Evolutionary conservation across 352 stramenopile genomes (phyloP).

Genomic region (Phytopythium litorale): DNA sequence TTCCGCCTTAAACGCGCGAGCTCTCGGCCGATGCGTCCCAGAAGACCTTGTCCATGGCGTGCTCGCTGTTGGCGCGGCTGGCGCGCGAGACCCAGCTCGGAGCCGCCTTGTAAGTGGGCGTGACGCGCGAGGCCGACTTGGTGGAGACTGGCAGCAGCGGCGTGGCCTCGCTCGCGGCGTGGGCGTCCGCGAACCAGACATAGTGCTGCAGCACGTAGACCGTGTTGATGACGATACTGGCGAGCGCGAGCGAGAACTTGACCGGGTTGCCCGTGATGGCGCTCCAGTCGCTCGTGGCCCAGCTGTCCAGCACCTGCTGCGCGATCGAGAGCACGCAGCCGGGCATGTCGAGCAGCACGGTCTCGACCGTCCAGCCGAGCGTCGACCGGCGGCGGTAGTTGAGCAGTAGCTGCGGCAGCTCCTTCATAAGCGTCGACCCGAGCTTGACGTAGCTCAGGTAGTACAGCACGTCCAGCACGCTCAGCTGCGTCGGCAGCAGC

Average conservation of each 20-base stretch:
- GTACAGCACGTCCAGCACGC: conserved; percentile 89
- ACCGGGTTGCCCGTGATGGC: conserved; percentile 92
- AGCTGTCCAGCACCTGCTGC: conserved; percentile 90
- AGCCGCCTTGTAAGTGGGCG: neutral
- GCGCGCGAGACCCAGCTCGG: neutral
- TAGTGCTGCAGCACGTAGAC: conserved; percentile 95
- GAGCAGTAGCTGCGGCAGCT: conserved; percentile 90
- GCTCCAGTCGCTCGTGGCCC: conserved; percentile 82
- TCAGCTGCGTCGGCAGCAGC: conserved; percentile 41
- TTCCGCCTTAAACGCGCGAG: neutral
- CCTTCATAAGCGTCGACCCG: conserved; percentile 90
- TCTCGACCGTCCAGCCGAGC: conserved; percentile 92
- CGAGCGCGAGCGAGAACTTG: conserved; percentile 90
- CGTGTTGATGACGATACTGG: conserved; percentile 93
- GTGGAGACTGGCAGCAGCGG: conserved; percentile 22
- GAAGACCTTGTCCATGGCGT: conserved; percentile 1
- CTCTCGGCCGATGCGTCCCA: neutral
- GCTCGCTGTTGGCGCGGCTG: neutral
- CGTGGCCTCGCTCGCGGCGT: conserved; percentile 8
- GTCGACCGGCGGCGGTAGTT: conserved; percentile 92
- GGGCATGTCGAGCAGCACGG: conserved; percentile 93
- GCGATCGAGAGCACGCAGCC: conserved; percentile 83
- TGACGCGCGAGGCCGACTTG: conserved; percentile 1
- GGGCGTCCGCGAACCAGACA: conserved; percentile 65
- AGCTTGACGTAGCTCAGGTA: conserved; percentile 91